Evolutionary conservation across 345 rosid species (phyloP), one percentile per base, ranked within the genome.

Genomic region (Jatropha curcas): DNA sequence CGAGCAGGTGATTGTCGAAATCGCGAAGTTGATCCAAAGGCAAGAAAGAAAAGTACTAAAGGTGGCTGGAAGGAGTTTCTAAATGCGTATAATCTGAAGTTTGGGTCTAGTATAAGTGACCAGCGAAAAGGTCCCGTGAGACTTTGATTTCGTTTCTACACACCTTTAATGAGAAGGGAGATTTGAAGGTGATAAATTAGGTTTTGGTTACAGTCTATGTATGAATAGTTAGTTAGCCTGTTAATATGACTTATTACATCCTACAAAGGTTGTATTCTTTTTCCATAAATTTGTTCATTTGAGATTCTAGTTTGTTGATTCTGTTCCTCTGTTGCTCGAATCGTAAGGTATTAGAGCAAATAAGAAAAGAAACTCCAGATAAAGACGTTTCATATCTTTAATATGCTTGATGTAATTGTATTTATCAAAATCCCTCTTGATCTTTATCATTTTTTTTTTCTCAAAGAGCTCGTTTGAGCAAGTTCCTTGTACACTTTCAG

Each of bases 41-140:
- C 79, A 84, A 65, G 80, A 85, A 17, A 69, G 87, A 82, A 58
- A 71, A 67, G 98, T 12, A 53, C 68, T 0, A 67, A 78, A 0
- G 97, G 97, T 71, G 81, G 71, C 46, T 93, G 97, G 97, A 91
- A 91, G 71, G 92, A 88, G 0, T 93, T 93, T 75, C 72, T 93
- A 37, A 82, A 82, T 20, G 41, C 30, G 52, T 28, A 84, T 56
- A 96, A 93, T 68, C 82, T 61, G 52, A 86, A 78, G 71, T 24
- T 84, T 1, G 98, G 97, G 50, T 71, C 87, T 65, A 74, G 79
- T 73, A 43, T 88, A 65, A 90, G 96, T 76, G 97, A 94, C 79
- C 98, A 9, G 64, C 90, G 11, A 85, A 77, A 80, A 87, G 96
- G 62, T 22, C 89, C 51, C 83, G 51, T 53, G 91, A 86, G n/a